phyloP scores from a whole-genome alignment of 345 rosid species.

The Ailanthus altissimus region DNA sequence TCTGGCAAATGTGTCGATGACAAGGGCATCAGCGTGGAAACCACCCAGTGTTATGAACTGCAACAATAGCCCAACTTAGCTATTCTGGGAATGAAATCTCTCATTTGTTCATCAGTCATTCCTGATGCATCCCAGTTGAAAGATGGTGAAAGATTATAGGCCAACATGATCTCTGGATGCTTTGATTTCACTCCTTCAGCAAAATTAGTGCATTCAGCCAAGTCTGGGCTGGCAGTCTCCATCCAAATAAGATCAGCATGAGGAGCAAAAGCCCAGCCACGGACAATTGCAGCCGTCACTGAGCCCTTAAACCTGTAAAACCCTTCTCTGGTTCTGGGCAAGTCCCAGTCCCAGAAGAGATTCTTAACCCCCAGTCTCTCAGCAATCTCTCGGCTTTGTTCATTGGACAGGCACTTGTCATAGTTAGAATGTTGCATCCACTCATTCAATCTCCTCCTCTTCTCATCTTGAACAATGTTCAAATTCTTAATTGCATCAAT shows the following conservation, averaged over 20 bases:
- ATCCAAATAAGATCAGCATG: constrained; percentile 87
- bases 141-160: constrained; percentile 91
- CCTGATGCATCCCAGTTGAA: constrained; percentile 98
- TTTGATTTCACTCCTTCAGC: constrained; percentile 69
- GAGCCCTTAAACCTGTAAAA: constrained; percentile 92
- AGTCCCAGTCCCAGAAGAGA: constrained; percentile 99
- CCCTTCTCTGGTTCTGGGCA: constrained; percentile 94
- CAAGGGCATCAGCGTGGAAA: constrained; percentile 92
- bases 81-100: constrained; percentile 81
- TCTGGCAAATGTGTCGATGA: constrained; percentile 74
- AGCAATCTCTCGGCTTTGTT: constrained; percentile 71
- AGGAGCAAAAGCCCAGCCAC: constrained; percentile 88
- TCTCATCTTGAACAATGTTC: constrained; percentile 63
- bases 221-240: constrained; percentile 89
- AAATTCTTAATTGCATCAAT: constrained; percentile 55
- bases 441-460: constrained; percentile 55
- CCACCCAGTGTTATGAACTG: constrained; percentile 95
- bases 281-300: constrained; percentile 75
- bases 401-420: constrained; percentile 70
- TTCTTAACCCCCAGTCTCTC: constrained; percentile 64
- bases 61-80: constrained; percentile 83
- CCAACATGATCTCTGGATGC: constrained; percentile 81
- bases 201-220: constrained; percentile 72
- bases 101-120: constrained; percentile 81
- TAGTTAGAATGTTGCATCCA: constrained; percentile 71